A percentile compares a stretch with the other conserved stretches of the same genome.
These are phyloP conservation scores for Pichia manshurica DNA, from an alignment of 805 yeast species.

Conservation along the genomic window DNA sequence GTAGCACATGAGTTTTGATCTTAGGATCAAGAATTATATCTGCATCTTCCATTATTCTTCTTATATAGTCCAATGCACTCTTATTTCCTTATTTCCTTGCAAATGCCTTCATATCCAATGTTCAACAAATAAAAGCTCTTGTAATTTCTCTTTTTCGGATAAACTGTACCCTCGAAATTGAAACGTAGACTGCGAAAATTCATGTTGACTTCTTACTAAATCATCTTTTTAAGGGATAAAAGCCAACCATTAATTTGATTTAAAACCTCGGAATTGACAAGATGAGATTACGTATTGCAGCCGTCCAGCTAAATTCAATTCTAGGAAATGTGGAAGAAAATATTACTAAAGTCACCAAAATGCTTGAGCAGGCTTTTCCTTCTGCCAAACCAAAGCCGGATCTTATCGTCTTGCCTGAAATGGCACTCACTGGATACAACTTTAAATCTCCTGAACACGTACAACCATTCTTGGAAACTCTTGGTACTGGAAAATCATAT, in stretches of 20 bases:
- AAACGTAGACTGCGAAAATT: too few relatives aligned
- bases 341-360: slow-evolving; percentile 37
- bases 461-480: slow-evolving; percentile 50
- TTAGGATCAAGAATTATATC: slow-evolving; percentile 72
- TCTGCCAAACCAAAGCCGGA: slow-evolving; percentile 38
- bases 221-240: too few relatives aligned
- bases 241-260: too few relatives aligned
- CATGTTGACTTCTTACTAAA: too few relatives aligned
- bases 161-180: too few relatives aligned
- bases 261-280: too few relatives aligned
- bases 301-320: slow-evolving; percentile 61
- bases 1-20: slow-evolving; percentile 80
- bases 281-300: slow-evolving; percentile 54
- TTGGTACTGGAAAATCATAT: slow-evolving; percentile 36
- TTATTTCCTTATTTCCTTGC: too few relatives aligned
- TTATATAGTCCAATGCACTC: too few relatives aligned
- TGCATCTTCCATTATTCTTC: slow-evolving; percentile 26
- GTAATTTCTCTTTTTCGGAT: too few relatives aligned
- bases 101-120: too few relatives aligned
- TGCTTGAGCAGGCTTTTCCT: slow-evolving; percentile 32
- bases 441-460: slow-evolving; percentile 45
- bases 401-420: slow-evolving; percentile 73
- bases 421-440: slow-evolving; percentile 81
- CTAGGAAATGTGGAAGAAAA: slow-evolving; percentile 57
- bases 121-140: too few relatives aligned